A percentile compares a stretch with the other conserved stretches of the same genome.
These are phyloP conservation scores for Penicillium sp. DNA, from an alignment of 2,329 filamentous ascomycete genomes.

Conservation along the genomic window DNA sequence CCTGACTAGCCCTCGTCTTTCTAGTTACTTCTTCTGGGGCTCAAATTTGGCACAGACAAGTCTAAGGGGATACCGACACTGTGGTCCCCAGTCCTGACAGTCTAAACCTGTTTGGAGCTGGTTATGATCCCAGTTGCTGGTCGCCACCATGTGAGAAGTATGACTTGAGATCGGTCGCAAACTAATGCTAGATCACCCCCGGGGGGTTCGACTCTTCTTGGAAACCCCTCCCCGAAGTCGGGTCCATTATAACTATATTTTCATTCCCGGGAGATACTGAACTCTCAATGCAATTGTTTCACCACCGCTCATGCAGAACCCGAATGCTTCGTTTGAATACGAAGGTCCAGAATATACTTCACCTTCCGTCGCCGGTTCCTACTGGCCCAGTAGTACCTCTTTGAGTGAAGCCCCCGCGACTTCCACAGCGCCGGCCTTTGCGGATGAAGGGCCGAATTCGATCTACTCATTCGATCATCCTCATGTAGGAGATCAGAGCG, in stretches of 20 bases:
- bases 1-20: too few relatives aligned
- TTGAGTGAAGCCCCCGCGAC: constrained; percentile 7
- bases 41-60: neutral
- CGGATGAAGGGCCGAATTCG: neutral
- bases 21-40: neutral
- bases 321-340: neutral
- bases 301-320: constrained; percentile 3
- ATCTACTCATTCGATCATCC: neutral
- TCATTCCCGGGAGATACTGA: neutral
- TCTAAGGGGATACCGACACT: neutral
- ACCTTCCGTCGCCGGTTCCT: neutral
- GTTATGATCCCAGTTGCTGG: too few relatives aligned
- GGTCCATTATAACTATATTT: too few relatives aligned
- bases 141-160: neutral
- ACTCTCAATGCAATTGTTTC: neutral
- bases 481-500: neutral
- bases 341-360: neutral
- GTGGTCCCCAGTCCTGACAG: neutral
- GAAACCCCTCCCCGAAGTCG: neutral
- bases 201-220: too few relatives aligned
- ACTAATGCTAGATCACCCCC: too few relatives aligned
- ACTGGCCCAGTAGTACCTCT: neutral
- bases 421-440: neutral
- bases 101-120: neutral
- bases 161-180: neutral